phyloP scores from a whole-genome alignment of 257 asterid species.

The Nicotiana tomentosiformis region DNA sequence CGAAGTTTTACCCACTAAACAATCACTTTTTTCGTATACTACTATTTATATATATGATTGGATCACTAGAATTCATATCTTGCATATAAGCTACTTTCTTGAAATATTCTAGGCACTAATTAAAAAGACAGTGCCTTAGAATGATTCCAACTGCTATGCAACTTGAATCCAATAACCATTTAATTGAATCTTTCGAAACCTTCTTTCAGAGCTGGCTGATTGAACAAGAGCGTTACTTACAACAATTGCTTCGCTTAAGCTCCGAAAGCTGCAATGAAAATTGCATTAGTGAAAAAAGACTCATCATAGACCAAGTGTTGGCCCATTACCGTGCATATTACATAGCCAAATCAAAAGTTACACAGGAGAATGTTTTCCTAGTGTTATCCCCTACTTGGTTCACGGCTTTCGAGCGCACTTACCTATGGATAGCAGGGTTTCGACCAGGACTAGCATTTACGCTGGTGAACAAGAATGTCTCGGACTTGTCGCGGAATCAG shows the following conservation, averaged over 20 bases:
- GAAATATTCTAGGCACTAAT: too few relatives aligned
- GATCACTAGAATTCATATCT: too few relatives aligned
- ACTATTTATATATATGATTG: too few relatives aligned
- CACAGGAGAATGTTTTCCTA: slow-evolving; percentile 25
- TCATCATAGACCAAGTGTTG: slow-evolving; percentile 8
- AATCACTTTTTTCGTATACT: too few relatives aligned
- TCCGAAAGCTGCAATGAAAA: background rate
- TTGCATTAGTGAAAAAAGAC: background rate
- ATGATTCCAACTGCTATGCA: too few relatives aligned
- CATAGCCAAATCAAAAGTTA: slow-evolving; percentile 19
- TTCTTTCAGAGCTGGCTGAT: slow-evolving; percentile 22
- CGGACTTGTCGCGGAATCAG: slow-evolving; percentile 27
- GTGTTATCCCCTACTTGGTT: slow-evolving; percentile 30
- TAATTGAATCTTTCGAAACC: slow-evolving; percentile 8
- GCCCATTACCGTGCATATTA: slow-evolving; percentile 24
- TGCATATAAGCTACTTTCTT: too few relatives aligned
- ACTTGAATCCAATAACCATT: background rate
- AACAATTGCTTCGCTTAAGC: background rate
- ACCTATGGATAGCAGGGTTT: slow-evolving; percentile 36
- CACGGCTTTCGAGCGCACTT: slow-evolving; percentile 19
- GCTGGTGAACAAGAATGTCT: slow-evolving; percentile 9
- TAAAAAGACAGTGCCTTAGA: too few relatives aligned
- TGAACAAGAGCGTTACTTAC: slow-evolving; percentile 14
- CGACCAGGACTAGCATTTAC: slow-evolving; percentile 21
- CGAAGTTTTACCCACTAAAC: too few relatives aligned